Percentiles rank a stretch among this genome's conserved stretches.
Evolutionary conservation across 2,329 filamentous ascomycete genomes (phyloP).

Genomic region (Berkeleyomyces rouxiae): DNA sequence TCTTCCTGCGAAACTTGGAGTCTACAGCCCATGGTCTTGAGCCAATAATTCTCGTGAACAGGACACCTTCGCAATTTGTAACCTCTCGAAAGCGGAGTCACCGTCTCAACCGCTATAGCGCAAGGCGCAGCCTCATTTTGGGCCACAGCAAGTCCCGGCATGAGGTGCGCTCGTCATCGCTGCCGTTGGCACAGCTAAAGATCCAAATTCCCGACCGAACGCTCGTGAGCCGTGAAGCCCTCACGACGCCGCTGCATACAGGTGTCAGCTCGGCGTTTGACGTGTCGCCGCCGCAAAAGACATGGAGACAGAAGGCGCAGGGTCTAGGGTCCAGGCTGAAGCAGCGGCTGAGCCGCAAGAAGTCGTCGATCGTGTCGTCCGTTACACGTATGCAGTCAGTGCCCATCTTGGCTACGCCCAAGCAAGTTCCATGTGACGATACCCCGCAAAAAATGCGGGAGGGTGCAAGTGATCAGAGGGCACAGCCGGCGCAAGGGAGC

Average conservation of each 20-base stretch:
- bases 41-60: not conserved
- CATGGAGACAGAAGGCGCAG: conserved; percentile 5
- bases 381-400: not conserved
- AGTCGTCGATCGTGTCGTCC: not conserved
- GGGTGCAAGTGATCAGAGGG: not conserved
- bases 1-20: not conserved
- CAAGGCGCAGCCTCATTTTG: not conserved
- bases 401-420: not conserved
- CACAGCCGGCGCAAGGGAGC: not conserved
- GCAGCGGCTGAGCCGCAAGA: not conserved
- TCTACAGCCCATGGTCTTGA: not conserved
- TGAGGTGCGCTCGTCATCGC: not conserved
- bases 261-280: conserved; percentile 9
- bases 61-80: not conserved
- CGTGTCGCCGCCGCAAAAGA: conserved; percentile 7
- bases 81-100: conserved; percentile 2
- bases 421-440: not conserved
- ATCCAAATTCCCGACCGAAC: conserved; percentile 4
- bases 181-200: not conserved
- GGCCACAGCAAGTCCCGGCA: not conserved
- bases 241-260: conserved; percentile 4
- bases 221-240: not conserved
- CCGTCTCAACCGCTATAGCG: not conserved
- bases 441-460: not conserved
- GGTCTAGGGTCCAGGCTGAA: conserved; percentile 7